These are phyloP conservation scores for Pythium rishiriense DNA, from an alignment of 352 stramenopile species.

Conservation along the genomic window DNA sequence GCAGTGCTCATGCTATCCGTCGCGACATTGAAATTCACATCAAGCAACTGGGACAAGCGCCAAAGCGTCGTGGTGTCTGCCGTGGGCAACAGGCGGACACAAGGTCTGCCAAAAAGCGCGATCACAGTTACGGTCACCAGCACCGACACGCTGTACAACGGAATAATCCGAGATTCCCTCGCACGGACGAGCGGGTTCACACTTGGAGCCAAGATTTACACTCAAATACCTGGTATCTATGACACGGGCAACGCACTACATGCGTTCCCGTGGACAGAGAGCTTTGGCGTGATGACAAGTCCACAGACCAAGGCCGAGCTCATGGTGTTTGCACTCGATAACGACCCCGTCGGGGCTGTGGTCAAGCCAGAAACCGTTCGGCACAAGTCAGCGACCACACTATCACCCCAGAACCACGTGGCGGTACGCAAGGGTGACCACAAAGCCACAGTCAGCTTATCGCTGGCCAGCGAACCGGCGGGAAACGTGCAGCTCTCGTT, in stretches of 20 bases:
- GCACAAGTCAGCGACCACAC: conserved; percentile 26
- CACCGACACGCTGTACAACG: conserved; percentile 41
- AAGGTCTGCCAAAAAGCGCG: conserved; percentile 36
- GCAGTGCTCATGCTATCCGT: conserved; percentile 25
- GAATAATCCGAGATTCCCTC: conserved; percentile 29
- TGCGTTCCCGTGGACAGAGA: conserved; percentile 48
- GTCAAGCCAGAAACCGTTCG: conserved; percentile 40
- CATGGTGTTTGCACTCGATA: conserved; percentile 50
- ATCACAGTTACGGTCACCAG: conserved; percentile 41
- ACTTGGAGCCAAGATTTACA: conserved; percentile 46
- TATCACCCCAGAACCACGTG: conserved; percentile 18
- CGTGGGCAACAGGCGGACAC: conserved; percentile 37
- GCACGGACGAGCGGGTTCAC: conserved; percentile 33
- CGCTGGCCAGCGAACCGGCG: conserved; percentile 41
- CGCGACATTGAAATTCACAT: conserved; percentile 39
- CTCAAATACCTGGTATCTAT: conserved; percentile 46
- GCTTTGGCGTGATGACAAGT: conserved; percentile 49
- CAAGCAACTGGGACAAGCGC: conserved; percentile 36
- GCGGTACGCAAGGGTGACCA: conserved; percentile 39
- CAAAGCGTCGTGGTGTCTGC: conserved; percentile 40
- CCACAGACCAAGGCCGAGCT: conserved; percentile 28
- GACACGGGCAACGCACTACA: conserved; percentile 57
- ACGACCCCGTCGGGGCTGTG: conserved; percentile 43
- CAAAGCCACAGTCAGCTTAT: conserved; percentile 39
- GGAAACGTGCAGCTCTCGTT: conserved; percentile 43